Evolutionary conservation across 345 rosid genomes (phyloP), one percentile per base, ranked within the genome.

Genomic region (Brassica carinata): DNA sequence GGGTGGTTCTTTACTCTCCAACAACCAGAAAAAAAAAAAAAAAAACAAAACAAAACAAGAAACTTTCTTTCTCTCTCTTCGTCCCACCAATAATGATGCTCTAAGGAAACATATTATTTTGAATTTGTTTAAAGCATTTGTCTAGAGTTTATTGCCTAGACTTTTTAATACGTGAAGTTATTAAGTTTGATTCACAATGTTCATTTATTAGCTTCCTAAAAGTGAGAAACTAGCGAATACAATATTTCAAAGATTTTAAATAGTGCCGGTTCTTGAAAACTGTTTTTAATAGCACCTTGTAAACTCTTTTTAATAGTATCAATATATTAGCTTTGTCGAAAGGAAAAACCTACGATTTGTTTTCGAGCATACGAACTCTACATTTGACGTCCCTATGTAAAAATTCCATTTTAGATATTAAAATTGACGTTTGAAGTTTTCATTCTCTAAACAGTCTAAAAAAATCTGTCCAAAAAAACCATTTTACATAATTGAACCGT

Each of bases 181-280:
- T 66, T 66, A 34, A 64, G 23, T 33, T 64, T 31, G 69, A 31
- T 14, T 64, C 69, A 64, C 15, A 31, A 31, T 64, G 69, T 31
- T 64, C 5, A 33, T 15, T 65, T 65, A 65, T 33, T n/a, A 14
- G 23, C 34, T 30, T 30, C 3, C 23, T 64, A 27, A 55, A 17
- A 55, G 10, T 6, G 23, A 53, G 10, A 6, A 17, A 38, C 2
- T 38, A 38, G 43, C 43, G 7, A 38, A 38, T 34, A 34, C 8
- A 34, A 0, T 34, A 5, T 34, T 34, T 34, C 38, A 34, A 38
- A 38, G 45, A 1, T 38, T 10, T 8, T 38, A 38, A 8, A 38
- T 2, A 38, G 10, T 8, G 45, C 45, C 45, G 10, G 45, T 1
- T 38, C 45, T 38, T 38, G 45, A 9, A 3, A 38, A 38, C 45